phyloP scores from a whole-genome alignment of 306 rosid species.

The Aeschynomene evenia region DNA sequence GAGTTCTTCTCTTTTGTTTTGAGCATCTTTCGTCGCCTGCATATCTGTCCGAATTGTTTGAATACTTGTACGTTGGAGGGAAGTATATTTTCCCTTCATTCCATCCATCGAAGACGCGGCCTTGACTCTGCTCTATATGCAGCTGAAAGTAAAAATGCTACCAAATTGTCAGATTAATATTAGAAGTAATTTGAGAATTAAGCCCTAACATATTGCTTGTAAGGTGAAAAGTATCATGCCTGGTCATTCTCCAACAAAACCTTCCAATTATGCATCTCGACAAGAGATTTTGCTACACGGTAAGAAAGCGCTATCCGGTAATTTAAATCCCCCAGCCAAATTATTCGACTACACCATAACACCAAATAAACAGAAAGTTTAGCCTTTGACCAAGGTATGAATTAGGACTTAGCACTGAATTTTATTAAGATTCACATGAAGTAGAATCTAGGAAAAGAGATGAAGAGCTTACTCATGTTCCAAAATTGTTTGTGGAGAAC shows the following conservation, averaged over 20 bases:
- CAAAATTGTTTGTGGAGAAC: slow-evolving; percentile 75
- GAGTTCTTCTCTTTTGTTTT: slow-evolving; percentile 97
- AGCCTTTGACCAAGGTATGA: slow-evolving; percentile 5
- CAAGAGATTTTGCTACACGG: slow-evolving; percentile 83
- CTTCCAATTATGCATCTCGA: slow-evolving; percentile 94
- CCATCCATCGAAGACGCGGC: slow-evolving; percentile 91
- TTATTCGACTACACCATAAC: slow-evolving; percentile 67
- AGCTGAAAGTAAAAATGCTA: slow-evolving; percentile 53
- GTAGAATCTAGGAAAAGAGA: slow-evolving; percentile 11
- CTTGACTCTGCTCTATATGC: slow-evolving; percentile 72
- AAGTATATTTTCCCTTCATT: slow-evolving; percentile 89
- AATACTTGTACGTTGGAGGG: slow-evolving; percentile 98
- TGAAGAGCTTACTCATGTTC: slow-evolving; percentile 77
- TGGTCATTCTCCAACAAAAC: slow-evolving; percentile 87
- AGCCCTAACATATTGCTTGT: slow-evolving; percentile 15
- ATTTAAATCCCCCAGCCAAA: slow-evolving; percentile 98
- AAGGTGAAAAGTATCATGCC: slow-evolving; percentile 50
- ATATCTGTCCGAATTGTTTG: slow-evolving; percentile 90
- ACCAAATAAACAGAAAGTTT: slow-evolving; percentile 35
- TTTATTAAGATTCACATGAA: background rate
- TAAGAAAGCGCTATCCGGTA: slow-evolving; percentile 91
- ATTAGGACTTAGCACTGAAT: background rate
- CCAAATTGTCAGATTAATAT: slow-evolving; percentile 33
- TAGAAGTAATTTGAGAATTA: slow-evolving; percentile 19
- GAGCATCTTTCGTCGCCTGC: slow-evolving; percentile 82